phyloP scores from a whole-genome alignment of 768 basidiomycete genomes.

The Rhodotorula kratochvilovae region DNA sequence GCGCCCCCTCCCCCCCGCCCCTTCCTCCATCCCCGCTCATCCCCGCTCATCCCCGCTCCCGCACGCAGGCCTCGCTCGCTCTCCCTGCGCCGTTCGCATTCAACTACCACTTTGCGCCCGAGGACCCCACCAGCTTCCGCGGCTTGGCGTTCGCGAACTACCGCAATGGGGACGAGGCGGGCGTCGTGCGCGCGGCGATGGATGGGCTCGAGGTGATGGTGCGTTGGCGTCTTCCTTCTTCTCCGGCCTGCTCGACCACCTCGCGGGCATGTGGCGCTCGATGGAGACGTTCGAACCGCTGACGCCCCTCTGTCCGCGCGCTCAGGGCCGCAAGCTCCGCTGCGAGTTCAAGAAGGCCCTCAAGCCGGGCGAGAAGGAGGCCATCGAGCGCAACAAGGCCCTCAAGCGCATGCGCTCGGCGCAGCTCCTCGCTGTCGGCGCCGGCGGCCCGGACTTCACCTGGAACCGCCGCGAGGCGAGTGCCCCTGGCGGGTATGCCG shows the following conservation, averaged over 20 bases:
- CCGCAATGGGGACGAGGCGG: constrained; percentile 81
- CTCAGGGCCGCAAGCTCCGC: constrained; percentile 78
- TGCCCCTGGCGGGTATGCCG: constrained; percentile 11
- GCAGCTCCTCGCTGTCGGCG: constrained; percentile 55
- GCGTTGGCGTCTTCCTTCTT: background rate
- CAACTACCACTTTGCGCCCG: constrained; percentile 70
- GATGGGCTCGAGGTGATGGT: constrained; percentile 88
- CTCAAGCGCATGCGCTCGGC: constrained; percentile 95
- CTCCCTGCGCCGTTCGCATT: constrained; percentile 98
- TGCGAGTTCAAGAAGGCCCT: constrained; percentile 99
- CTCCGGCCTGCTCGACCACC: too few species aligned
- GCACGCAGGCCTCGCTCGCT: constrained; percentile 52
- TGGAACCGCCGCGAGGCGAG: constrained; percentile 10
- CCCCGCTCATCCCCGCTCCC: background rate
- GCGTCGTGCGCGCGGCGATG: constrained; percentile 88
- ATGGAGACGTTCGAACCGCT: too few species aligned
- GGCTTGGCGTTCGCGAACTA: constrained; percentile 98
- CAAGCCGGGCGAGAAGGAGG: constrained; percentile 98
- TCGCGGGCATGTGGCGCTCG: too few species aligned
- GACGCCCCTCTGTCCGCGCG: too few species aligned
- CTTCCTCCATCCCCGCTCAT: too few species aligned
- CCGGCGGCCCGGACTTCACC: background rate
- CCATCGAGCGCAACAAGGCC: constrained; percentile 97
- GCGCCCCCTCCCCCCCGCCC: constrained; percentile 46
- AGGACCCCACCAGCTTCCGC: constrained; percentile 57